Percentiles rank a stretch among this genome's conserved stretches.
These are phyloP conservation scores for Termitomyces sp. DNA, from an alignment of 768 basidiomycete species.

Conservation along the genomic window DNA sequence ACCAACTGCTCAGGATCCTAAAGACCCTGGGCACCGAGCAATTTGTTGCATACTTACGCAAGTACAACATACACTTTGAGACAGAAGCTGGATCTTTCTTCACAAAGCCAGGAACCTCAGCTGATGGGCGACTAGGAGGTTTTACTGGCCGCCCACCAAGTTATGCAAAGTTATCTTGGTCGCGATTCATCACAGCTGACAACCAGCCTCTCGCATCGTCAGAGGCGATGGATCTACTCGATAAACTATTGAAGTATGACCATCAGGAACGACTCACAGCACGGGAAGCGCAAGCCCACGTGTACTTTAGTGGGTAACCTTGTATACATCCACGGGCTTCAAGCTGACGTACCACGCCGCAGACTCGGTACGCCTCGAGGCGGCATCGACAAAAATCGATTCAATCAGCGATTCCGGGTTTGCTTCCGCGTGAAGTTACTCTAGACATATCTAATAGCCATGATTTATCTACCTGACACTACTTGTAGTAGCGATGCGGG, in stretches of 20 bases:
- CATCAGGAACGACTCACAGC: conserved; percentile 67
- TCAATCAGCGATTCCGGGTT: conserved; percentile 46
- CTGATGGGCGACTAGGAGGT: not conserved
- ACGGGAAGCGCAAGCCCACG: conserved; percentile 59
- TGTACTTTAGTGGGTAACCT: conserved; percentile 51
- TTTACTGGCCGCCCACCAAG: conserved; percentile 20
- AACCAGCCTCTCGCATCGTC: conserved; percentile 54
- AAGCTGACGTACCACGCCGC: conserved; percentile 14
- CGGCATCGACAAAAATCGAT: conserved; percentile 36
- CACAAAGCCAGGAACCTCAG: conserved; percentile 30
- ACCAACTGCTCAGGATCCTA: conserved; percentile 67
- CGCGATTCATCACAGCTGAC: conserved; percentile 51
- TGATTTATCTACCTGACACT: conserved; percentile 6
- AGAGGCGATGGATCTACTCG: conserved; percentile 63
- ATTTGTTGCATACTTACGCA: conserved; percentile 54
- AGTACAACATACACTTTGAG: conserved; percentile 64
- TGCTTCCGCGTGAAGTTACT: conserved; percentile 28
- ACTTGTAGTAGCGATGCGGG: conserved; percentile 10
- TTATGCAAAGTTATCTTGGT: conserved; percentile 64
- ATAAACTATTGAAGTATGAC: conserved; percentile 63
- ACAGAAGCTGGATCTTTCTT: conserved; percentile 55
- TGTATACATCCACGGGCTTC: conserved; percentile 4
- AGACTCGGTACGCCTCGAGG: conserved; percentile 47
- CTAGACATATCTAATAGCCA: not conserved
- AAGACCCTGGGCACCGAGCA: conserved; percentile 65